phyloP scores from a whole-genome alignment of 345 rosid genomes.

The Eucalyptus viminalis region DNA sequence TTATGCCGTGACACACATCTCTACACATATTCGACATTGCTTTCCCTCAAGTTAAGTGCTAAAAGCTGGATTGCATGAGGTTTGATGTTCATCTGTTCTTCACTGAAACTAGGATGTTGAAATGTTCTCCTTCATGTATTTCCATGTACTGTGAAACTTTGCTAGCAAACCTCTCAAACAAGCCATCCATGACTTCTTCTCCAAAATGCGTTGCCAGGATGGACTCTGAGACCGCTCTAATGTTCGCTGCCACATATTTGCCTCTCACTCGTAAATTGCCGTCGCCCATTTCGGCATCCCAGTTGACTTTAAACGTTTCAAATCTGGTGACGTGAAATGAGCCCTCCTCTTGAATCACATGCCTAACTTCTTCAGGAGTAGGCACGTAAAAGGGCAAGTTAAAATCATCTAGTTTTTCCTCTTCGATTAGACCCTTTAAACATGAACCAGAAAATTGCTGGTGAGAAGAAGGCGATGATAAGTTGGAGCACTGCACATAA shows the following conservation, averaged over 20 bases:
- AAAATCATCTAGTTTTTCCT: background rate
- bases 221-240: background rate
- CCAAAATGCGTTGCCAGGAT: background rate
- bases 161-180: background rate
- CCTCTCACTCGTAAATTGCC: background rate
- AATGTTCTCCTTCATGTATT: background rate
- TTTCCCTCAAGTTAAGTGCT: background rate
- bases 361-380: background rate
- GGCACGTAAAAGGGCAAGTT: background rate
- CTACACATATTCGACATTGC: background rate
- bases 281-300: background rate
- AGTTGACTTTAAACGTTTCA: background rate
- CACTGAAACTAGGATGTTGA: background rate
- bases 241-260: background rate
- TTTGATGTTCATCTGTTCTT: background rate
- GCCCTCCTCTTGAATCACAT: background rate
- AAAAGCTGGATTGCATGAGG: background rate
- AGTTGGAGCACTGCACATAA: background rate
- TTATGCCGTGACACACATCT: background rate
- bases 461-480: background rate
- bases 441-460: background rate
- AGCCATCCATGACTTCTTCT: background rate
- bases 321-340: background rate
- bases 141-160: background rate
- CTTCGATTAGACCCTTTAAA: background rate